Conservation (phyloP, 148 eudicot species). For the Persicaria maculosa region DNA sequence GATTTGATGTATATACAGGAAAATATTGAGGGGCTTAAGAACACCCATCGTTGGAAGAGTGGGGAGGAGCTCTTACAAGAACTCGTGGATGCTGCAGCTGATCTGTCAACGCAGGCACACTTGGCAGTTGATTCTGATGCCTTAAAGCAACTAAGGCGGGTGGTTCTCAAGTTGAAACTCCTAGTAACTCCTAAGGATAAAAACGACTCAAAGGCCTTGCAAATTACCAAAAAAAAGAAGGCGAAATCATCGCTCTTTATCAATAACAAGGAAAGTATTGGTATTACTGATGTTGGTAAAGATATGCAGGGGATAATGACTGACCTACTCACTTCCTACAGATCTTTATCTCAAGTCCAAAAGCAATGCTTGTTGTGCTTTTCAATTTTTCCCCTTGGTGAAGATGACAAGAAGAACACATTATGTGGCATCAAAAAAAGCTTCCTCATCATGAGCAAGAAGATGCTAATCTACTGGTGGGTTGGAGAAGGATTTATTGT, state of each 20-base stretch:
- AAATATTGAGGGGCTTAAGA: not conserved
- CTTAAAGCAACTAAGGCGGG: not conserved
- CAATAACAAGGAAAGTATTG: not conserved
- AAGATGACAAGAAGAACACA: not conserved
- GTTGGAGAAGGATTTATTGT: slow-evolving; percentile 33
- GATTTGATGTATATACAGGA: not conserved
- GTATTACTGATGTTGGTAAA: not conserved
- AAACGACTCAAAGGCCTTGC: not conserved
- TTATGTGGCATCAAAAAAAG: not conserved
- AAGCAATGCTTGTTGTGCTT: slow-evolving; percentile 1
- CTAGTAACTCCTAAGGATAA: not conserved
- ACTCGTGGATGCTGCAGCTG: not conserved
- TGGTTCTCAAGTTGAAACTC: slow-evolving; percentile 2
- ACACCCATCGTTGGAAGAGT: not conserved
- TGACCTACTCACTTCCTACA: not conserved
- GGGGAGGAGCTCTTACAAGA: not conserved
- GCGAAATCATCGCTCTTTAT: not conserved
- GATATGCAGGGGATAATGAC: not conserved
- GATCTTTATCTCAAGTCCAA: not conserved
- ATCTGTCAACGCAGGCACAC: not conserved
- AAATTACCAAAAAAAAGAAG: not conserved
- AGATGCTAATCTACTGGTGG: slow-evolving; percentile 37
- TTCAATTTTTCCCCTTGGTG: not conserved
- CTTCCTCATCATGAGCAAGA: slow-evolving; percentile 18
- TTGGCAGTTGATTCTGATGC: not conserved